Base-by-base conservation (phyloP, 352 stramenopile species). In the Pythium guiyangense region DNA sequence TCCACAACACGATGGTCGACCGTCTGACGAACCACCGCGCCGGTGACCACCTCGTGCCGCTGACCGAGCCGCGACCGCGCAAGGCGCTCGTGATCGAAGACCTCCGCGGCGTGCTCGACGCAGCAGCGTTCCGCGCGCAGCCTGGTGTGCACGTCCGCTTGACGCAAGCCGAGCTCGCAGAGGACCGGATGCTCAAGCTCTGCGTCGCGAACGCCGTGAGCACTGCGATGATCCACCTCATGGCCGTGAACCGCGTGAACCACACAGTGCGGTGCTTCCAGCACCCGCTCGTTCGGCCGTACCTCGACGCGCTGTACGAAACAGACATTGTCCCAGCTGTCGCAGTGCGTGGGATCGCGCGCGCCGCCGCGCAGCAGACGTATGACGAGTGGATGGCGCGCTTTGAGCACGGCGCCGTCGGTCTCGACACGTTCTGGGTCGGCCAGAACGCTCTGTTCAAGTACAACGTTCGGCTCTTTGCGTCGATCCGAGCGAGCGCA, bases 341-440 rank as follows among this genome's bases (percentile, higher is more conserved):
- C 49, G 34, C 75, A 20, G 37, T 65, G 59, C 64, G 63, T 26
- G 60, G 61, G 27, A 45, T 81, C 48, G 44, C 40, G 0, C 59
- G 75, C 10, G 63, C 72, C 10, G 64, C 68, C 6, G 73, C 79
- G 12, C 64, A 79, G 20, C 43, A 66, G 1, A 70, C 70, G 27
- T 91, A 85, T 52, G 59, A 74, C 20, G 92, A 98, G 68, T 98
- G 94, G 94, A 82, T 89, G 55, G 49, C 46, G 43, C 78, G 93
- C 18, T 54, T 98, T 45, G 50, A 79, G 18, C 88, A 97, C 78
- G 67, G 79, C 11, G 52, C 85, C 62, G 97, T 98, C 69, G 91
- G 94, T 15, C 63, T 98, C 20, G 88, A 89, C 49, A 96, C 86
- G 37, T 97, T 98, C 71, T 98, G 96, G 70, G 90, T 98, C 45